Percentiles rank a stretch among this genome's conserved stretches.
These are phyloP conservation scores for Taxawa tesnikishii DNA, from an alignment of 2,329 filamentous ascomycete genomes.

Conservation along the genomic window DNA sequence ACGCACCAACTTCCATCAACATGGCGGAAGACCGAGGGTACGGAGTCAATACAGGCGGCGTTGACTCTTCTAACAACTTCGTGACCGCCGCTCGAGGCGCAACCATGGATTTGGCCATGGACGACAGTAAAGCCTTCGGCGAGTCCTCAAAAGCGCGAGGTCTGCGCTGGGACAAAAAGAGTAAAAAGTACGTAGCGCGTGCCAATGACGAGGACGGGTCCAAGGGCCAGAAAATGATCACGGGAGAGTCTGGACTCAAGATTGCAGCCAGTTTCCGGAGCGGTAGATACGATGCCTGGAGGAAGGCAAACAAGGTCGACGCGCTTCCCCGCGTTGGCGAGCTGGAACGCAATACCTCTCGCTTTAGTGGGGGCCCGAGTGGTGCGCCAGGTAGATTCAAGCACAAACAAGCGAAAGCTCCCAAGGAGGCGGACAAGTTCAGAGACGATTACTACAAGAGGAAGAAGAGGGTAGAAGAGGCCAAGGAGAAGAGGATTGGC, in stretches of 20 bases:
- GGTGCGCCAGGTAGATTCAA: conserved; percentile 50
- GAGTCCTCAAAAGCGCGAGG: conserved; percentile 54
- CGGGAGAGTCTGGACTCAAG: conserved; percentile 87
- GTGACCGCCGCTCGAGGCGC: conserved; percentile 74
- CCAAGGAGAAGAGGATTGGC: conserved; percentile 69
- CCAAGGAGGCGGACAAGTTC: conserved; percentile 86
- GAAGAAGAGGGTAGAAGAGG: conserved; percentile 81
- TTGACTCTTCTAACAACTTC: conserved; percentile 55
- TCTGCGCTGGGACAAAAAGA: conserved; percentile 95
- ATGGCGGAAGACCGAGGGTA: conserved; percentile 84
- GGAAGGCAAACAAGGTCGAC: conserved; percentile 69
- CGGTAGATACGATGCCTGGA: conserved; percentile 89
- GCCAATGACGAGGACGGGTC: conserved; percentile 93
- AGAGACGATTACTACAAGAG: conserved; percentile 80
- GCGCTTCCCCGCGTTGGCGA: conserved; percentile 75
- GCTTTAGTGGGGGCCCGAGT: conserved; percentile 8
- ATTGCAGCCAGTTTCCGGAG: conserved; percentile 89
- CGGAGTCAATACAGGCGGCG: conserved; percentile 70
- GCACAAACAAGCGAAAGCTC: conserved; percentile 77
- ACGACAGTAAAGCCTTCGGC: conserved; percentile 74
- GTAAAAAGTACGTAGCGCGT: conserved; percentile 84
- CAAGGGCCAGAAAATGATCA: conserved; percentile 58
- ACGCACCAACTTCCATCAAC: conserved; percentile 71
- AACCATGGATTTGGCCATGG: conserved; percentile 85
- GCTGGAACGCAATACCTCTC: conserved; percentile 40